phyloP scores from a whole-genome alignment of 768 basidiomycete genomes.

The Naganishia antarctica region DNA sequence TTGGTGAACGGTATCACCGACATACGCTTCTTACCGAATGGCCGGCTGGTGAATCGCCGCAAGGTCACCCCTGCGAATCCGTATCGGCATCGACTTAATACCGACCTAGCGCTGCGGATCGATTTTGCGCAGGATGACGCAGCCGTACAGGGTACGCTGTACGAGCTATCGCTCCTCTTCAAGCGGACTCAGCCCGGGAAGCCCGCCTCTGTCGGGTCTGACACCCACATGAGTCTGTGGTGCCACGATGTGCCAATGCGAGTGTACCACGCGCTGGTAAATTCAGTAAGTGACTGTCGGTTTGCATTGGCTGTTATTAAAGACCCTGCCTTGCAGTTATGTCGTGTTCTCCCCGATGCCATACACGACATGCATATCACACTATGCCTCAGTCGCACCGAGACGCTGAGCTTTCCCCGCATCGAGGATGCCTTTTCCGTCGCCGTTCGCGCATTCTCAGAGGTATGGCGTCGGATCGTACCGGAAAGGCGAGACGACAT shows the following conservation, averaged over 20 bases:
- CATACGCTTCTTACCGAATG: background rate
- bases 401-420: background rate
- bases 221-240: background rate
- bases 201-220: too few species aligned
- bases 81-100: background rate
- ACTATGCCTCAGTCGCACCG: background rate
- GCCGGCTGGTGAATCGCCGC: background rate
- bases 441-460: background rate
- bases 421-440: background rate
- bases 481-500: background rate
- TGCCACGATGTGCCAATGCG: background rate
- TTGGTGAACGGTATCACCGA: slow-evolving; percentile 7
- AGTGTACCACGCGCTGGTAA: background rate
- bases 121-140: background rate
- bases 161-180: background rate
- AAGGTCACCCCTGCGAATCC: too few species aligned
- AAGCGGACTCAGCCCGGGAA: background rate
- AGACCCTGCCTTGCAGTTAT: background rate
- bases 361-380: background rate
- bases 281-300: background rate
- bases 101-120: background rate
- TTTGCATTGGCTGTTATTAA: background rate
- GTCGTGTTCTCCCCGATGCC: slow-evolving; percentile 2
- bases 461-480: background rate
- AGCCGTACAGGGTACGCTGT: background rate